A percentile compares a stretch with the other conserved stretches of the same genome.
These are phyloP conservation scores for Aspergillus viridinutans DNA, from an alignment of 2,329 filamentous ascomycete species.

Conservation along the genomic window DNA sequence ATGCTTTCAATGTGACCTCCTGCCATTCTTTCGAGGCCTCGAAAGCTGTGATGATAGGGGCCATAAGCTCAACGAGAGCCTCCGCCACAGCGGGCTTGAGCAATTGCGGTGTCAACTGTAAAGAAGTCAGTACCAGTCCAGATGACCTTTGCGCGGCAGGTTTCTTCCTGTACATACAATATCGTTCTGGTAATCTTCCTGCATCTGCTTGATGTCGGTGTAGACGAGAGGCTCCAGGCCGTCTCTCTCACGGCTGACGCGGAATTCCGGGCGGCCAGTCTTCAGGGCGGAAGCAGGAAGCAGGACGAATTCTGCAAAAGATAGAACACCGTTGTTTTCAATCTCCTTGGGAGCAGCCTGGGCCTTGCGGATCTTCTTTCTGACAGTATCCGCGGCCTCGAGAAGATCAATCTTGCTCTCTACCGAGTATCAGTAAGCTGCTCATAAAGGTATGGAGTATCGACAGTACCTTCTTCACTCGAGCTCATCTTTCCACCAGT, in stretches of 20 bases:
- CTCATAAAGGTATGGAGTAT: not conserved
- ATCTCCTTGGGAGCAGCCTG: conserved; percentile 69
- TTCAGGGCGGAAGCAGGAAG: conserved; percentile 57
- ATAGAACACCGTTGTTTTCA: conserved; percentile 81
- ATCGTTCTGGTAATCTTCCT: conserved; percentile 76
- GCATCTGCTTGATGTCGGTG: conserved; percentile 67
- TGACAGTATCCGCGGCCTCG: conserved; percentile 68
- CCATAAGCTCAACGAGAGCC: conserved; percentile 68
- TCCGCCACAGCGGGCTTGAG: conserved; percentile 79
- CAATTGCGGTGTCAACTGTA: conserved; percentile 72
- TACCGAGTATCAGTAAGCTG: conserved; percentile 10
- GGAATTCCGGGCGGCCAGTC: conserved; percentile 57
- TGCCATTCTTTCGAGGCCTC: conserved; percentile 73
- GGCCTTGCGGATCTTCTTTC: conserved; percentile 83
- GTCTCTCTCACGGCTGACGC: conserved; percentile 61
- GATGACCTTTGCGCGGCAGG: not conserved
- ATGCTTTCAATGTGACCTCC: conserved; percentile 69
- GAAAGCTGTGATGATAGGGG: conserved; percentile 72
- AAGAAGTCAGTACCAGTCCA: conserved; percentile 2
- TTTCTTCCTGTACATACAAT: conserved; percentile 51
- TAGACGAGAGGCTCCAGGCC: conserved; percentile 70
- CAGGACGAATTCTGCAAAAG: conserved; percentile 82
- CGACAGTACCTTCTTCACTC: conserved; percentile 48
- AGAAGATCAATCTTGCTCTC: conserved; percentile 76
- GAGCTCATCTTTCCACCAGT: conserved; percentile 80